A percentile compares a stretch with the other conserved stretches of the same genome.
These are phyloP conservation scores for Xerocomus brunneocitrinus DNA, from an alignment of 768 basidiomycete species.

Conservation along the genomic window DNA sequence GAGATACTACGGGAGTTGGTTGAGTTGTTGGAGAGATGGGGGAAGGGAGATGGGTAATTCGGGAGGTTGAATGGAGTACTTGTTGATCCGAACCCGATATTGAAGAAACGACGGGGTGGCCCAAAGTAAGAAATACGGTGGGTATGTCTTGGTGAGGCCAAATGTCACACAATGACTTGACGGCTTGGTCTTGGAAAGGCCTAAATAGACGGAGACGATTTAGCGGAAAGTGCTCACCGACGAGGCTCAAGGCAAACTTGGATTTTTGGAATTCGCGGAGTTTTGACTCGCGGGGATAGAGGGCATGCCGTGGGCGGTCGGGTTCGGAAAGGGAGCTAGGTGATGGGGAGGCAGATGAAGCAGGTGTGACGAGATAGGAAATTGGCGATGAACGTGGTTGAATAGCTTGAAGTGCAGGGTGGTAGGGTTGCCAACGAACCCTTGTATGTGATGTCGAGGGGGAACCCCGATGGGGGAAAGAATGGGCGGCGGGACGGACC, in stretches of 20 bases:
- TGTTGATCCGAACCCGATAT: slow-evolving; percentile 11
- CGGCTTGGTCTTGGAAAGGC: slow-evolving; percentile 60
- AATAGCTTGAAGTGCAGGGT: slow-evolving; percentile 39
- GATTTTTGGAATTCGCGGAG: slow-evolving; percentile 49
- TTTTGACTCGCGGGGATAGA: slow-evolving; percentile 34
- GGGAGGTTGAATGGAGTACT: slow-evolving; percentile 4
- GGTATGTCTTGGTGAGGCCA: slow-evolving; percentile 80
- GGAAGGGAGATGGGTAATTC: slow-evolving; percentile 47
- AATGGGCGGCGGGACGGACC: slow-evolving; percentile 38
- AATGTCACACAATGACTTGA: slow-evolving; percentile 71
- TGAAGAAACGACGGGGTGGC: slow-evolving; percentile 24
- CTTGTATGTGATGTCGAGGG: slow-evolving; percentile 58
- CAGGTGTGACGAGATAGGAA: slow-evolving; percentile 53
- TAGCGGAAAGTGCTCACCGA: slow-evolving; percentile 50
- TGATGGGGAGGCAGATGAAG: slow-evolving; percentile 46
- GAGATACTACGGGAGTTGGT: slow-evolving; percentile 26
- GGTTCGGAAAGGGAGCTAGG: slow-evolving; percentile 35
- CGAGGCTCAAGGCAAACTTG: slow-evolving; percentile 62
- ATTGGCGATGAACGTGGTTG: slow-evolving; percentile 34
- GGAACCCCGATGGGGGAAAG: slow-evolving; percentile 68
- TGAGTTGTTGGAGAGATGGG: slow-evolving; percentile 50
- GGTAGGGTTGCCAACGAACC: slow-evolving; percentile 81
- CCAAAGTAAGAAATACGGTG: slow-evolving; percentile 43
- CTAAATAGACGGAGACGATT: slow-evolving; percentile 9
- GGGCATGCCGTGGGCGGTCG: slow-evolving; percentile 28